phyloP scores from a whole-genome alignment of 495 filamentous ascomycete genomes.

The Annulohypoxylon nitens region DNA sequence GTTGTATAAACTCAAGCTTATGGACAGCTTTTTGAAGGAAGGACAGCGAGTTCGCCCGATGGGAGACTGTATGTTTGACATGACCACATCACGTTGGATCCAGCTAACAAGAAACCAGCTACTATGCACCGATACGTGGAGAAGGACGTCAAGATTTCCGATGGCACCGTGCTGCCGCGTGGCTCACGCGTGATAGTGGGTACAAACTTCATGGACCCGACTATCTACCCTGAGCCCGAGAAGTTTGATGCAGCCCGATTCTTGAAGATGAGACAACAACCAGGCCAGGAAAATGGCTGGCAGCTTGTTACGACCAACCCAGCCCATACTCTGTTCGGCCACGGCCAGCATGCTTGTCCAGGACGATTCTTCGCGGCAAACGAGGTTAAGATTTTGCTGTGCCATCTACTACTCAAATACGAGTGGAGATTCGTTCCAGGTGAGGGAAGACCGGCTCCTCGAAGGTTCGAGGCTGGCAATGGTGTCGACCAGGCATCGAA shows the following conservation, averaged over 20 bases:
- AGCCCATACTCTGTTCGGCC: conserved; percentile 61
- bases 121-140: conserved; percentile 60
- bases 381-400: conserved; percentile 64
- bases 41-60: conserved; percentile 55
- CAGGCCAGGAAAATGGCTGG: conserved; percentile 60
- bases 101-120: conserved; percentile 49
- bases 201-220: conserved; percentile 54
- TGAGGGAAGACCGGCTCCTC: conserved; percentile 46
- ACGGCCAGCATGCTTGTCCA: conserved; percentile 65
- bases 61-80: conserved; percentile 48
- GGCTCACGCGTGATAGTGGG: conserved; percentile 58
- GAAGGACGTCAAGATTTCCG: conserved; percentile 57
- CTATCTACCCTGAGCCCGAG: conserved; percentile 57
- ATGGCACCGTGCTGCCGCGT: conserved; percentile 65
- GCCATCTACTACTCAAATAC: conserved; percentile 60
- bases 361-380: conserved; percentile 65
- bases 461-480: conserved; percentile 37
- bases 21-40: conserved; percentile 66
- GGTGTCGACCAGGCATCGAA: conserved; percentile 39
- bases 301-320: conserved; percentile 64
- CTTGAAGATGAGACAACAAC: conserved; percentile 58
- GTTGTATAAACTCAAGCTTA: conserved; percentile 63
- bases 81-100: neutral
- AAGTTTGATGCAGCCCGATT: conserved; percentile 64
- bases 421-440: conserved; percentile 58